Base-by-base conservation (phyloP, 441 rosid species). In the Populus hybrid region DNA sequence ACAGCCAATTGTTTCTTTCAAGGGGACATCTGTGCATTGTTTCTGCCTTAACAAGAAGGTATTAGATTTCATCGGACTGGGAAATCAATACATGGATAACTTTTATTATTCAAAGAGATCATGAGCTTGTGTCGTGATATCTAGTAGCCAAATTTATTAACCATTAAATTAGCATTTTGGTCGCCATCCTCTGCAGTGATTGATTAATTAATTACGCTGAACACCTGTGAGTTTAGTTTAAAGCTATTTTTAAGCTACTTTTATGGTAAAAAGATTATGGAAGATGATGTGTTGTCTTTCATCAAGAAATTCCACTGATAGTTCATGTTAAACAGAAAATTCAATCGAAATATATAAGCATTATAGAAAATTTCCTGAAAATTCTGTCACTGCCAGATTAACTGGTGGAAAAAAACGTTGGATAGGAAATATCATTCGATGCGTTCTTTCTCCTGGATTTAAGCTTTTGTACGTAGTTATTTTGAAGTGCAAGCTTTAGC, bases 1-100 rank as follows among this genome's bases (percentile, higher is more conserved):
- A 23, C 21, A 35, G n/a, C 28, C 71, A 23, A 23, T 53, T 76
- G 82, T 46, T 79, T 69, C 76, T 10, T 66, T 35, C 18, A 9
- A 63, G 80, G 82, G 70, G 35, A 82, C 85, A 79, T 69, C 14
- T 9, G 3, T 70, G 1, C 34, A 30, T 21, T 46, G 9, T 73
- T 59, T 67, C 65, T 46, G 34, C 38, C 1, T 71, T 71, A 71
- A 14, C 71, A 28, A 61, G 4, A 30, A 3, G 32, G 32, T 53
- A 21, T 36, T 32, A 30, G 32, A 34, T 42, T 71, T 80, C 79
- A 71, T 66, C 69, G 30, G 34, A 71, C 9, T 3, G 16, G 35
- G 6, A 26, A 0, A 64, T 64, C 26, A 21, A 6, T 1, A 24
- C 30, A 26, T 66, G 9, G 34, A 66, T 12, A 26, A 4, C 34